These are phyloP conservation scores for Penicillium sumatraense DNA, from an alignment of 2,329 filamentous ascomycete species.

Conservation along the genomic window DNA sequence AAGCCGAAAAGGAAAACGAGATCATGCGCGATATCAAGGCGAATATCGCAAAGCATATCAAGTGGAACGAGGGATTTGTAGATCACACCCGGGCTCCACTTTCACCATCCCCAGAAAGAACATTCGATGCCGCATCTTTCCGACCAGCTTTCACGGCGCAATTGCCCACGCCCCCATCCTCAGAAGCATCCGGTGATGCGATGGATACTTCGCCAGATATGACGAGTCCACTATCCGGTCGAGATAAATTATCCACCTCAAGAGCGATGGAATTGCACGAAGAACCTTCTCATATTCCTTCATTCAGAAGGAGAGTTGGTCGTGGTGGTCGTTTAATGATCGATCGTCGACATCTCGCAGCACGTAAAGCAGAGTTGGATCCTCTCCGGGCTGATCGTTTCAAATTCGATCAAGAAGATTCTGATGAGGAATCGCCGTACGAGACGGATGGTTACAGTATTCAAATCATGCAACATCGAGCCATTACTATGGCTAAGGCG, in stretches of 20 bases:
- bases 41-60: slow-evolving; percentile 84
- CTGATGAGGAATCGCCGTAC: slow-evolving; percentile 75
- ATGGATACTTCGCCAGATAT: slow-evolving; percentile 44
- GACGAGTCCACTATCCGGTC: slow-evolving; percentile 34
- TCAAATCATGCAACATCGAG: slow-evolving; percentile 61
- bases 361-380: slow-evolving; percentile 54
- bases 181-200: slow-evolving; percentile 51
- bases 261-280: slow-evolving; percentile 51
- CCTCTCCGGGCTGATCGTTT: slow-evolving; percentile 68
- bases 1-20: slow-evolving; percentile 79
- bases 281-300: slow-evolving; percentile 57
- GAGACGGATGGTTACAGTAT: slow-evolving; percentile 72
- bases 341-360: slow-evolving; percentile 74
- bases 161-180: slow-evolving; percentile 58
- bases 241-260: slow-evolving; percentile 45
- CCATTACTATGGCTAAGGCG: slow-evolving; percentile 52
- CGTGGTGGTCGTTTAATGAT: slow-evolving; percentile 85
- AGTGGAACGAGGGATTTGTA: slow-evolving; percentile 89
- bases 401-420: slow-evolving; percentile 86
- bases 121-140: slow-evolving; percentile 64
- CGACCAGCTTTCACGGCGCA: slow-evolving; percentile 70
- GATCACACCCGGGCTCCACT: slow-evolving; percentile 86
- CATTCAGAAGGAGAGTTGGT: slow-evolving; percentile 82
- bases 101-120: slow-evolving; percentile 73
- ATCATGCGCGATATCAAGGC: slow-evolving; percentile 81